Conservation (phyloP, 306 rosid species). For the Canavalia ensiformis region DNA sequence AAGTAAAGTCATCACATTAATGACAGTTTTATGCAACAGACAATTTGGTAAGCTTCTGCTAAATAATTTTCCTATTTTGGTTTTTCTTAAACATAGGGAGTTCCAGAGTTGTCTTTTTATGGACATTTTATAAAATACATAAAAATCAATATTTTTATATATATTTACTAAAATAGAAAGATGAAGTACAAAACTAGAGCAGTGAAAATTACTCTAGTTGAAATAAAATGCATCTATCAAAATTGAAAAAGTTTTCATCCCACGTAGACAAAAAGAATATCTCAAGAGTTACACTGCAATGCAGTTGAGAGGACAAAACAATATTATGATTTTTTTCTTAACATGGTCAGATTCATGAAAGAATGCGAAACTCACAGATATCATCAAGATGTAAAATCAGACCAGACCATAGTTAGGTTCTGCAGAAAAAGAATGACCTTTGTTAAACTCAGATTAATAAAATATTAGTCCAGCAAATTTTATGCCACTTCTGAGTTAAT, state of each 20-base stretch:
- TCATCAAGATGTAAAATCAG: conserved; percentile 16
- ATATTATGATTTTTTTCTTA: conserved; percentile 13
- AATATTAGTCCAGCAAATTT: neutral
- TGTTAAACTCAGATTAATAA: neutral
- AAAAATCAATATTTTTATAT: neutral
- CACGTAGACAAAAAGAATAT: conserved; percentile 34
- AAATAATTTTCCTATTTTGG: neutral
- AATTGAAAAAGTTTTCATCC: neutral
- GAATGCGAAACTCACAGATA: conserved; percentile 1
- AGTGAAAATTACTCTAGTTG: neutral
- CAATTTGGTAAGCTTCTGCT: neutral
- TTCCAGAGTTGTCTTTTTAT: neutral
- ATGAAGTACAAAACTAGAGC: neutral
- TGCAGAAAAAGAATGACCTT: neutral
- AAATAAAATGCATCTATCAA: conserved; percentile 13
- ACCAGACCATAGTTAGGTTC: neutral
- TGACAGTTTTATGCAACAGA: conserved; percentile 13
- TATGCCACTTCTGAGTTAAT: too few relatives aligned
- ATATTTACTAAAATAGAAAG: neutral
- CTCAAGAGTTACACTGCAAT: neutral
- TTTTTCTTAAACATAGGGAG: neutral
- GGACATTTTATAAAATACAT: neutral
- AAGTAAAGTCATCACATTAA: conserved; percentile 14
- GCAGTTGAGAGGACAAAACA: conserved; percentile 27
- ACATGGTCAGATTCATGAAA: conserved; percentile 17